phyloP scores from a whole-genome alignment of 2,329 filamentous ascomycete genomes.

The Leptosphaerulina australis region DNA sequence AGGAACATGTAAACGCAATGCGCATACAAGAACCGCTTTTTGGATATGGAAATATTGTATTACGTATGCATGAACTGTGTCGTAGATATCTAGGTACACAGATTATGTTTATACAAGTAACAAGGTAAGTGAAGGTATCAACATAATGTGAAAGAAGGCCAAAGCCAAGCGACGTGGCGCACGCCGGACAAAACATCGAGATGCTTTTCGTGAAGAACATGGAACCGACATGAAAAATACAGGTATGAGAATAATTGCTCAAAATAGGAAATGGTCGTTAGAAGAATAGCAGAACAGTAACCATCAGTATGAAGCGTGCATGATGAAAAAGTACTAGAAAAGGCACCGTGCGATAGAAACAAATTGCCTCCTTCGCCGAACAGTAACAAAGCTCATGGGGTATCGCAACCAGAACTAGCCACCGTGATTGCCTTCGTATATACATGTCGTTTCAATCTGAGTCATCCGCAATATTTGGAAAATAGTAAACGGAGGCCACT shows the following conservation, averaged over 20 bases:
- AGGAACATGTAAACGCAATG: not conserved
- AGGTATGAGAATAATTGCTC: not conserved
- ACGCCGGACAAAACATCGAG: not conserved
- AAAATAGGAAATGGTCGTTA: constrained; percentile 5
- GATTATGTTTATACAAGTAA: constrained; percentile 4
- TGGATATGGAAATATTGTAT: not conserved
- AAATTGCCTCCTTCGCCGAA: constrained; percentile 19
- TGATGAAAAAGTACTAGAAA: not conserved
- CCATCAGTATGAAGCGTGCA: constrained; percentile 1
- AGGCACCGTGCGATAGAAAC: not conserved
- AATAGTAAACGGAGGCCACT: not conserved
- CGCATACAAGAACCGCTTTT: not conserved
- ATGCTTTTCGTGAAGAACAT: constrained; percentile 2
- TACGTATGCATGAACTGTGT: not conserved
- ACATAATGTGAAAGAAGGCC: not conserved
- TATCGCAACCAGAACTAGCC: constrained; percentile 28
- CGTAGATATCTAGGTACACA: not conserved
- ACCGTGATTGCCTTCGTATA: constrained; percentile 21
- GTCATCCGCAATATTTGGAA: not conserved
- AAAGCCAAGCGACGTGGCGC: constrained; percentile 1
- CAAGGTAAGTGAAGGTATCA: not conserved
- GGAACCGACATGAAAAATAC: not conserved
- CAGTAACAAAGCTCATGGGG: constrained; percentile 18
- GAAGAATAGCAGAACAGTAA: not conserved
- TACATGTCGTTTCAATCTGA: constrained; percentile 15